Evolutionary conservation across 805 yeast genomes (phyloP), one percentile per base, ranked within the genome.

Genomic region (Blastobotrys americana): DNA sequence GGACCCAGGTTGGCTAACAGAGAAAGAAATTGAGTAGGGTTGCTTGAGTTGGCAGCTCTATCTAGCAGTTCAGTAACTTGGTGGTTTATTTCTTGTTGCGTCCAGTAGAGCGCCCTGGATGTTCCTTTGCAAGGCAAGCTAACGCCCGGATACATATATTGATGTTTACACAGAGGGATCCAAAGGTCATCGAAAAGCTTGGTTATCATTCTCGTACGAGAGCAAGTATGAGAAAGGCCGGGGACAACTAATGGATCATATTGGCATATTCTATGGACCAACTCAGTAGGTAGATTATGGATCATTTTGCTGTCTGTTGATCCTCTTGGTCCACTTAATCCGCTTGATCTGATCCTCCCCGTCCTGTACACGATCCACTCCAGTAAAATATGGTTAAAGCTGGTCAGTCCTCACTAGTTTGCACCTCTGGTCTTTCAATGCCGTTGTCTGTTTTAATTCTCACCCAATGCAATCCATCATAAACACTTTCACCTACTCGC

Each of bases 91-190:
- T 23, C 8, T 18, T 23, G 5, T 10, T 25, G 42, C 4, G 13
- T 39, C 21, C 19, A 39, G 21, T 39, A 39, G 10, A n/a, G 15
- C 5, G 10, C 34, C 6, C 5, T 4, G 36, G 33, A 16, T 25
- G 6, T 5, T 3, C 8, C 19, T 8, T 18, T 25, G 13, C 33
- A 36, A 8, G 6, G 6, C 5, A 15, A 5, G 37, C 16, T 15
- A 17, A 39, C 37, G 20, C 42, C 42, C 22, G 33, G 16, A 36
- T 39, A 16, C 19, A 13, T 18, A 17, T 39, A 39, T 15, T 31
- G 16, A 10, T 23, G 15, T 3, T 27, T 15, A 18, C 23, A 28
- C 17, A 8, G 15, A 9, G 10, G 35, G 13, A 25, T 23, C 42
- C 42, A 39, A n/a, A 39, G 34, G 9, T n/a, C 8, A 10, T 13